Base-by-base conservation (phyloP, 2,329 filamentous ascomycete genomes). In the Fusarium subtropicale region DNA sequence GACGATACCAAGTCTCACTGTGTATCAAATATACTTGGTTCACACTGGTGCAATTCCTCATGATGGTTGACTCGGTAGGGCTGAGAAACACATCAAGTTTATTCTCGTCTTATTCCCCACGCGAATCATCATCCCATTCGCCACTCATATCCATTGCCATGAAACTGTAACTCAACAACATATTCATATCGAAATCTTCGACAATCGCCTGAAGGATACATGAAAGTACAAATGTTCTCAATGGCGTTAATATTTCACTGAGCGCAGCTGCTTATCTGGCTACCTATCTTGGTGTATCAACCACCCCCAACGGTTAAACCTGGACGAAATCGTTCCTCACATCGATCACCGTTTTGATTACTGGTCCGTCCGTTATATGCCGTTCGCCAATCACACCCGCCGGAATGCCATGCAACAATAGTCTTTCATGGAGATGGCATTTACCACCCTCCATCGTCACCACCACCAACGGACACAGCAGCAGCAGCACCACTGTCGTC, bases 381-480 rank as follows among this genome's bases (percentile, higher is more conserved):
- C 33, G 30, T 31, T 50, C 20, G 45, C n/a, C 22, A 11, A 38
- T 20, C 24, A 46, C 24, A 41, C 16, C 20, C 18, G 16, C 44
- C 52, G 38, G 55, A 24, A 45, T 24, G 6, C 12, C 28, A 24
- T 28, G 33, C 26, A 45, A 38, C 31, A n/a, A 39, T 33, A 13
- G 12, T 10, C 16, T 33, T 38, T 8, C 15, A 18, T 34, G 38
- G 30, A 55, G 20, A 34, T 9, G 10, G 15, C 24, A 46, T 59
- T 70, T 71, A 75, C 73, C 73, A 74, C 26, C 60, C 64, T 11
- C 28, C 64, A 12, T 47, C 56, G 16, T 50, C 71, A 26, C 39
- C 56, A n/a, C 42, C 68, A 45, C 20, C 52, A 30, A 31, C 33
- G 26, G 42, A 34, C 12, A 48, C 28, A 24, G 46, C 62, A 54